phyloP scores from a whole-genome alignment of 352 stramenopile species.

The Pythium periplocum region DNA sequence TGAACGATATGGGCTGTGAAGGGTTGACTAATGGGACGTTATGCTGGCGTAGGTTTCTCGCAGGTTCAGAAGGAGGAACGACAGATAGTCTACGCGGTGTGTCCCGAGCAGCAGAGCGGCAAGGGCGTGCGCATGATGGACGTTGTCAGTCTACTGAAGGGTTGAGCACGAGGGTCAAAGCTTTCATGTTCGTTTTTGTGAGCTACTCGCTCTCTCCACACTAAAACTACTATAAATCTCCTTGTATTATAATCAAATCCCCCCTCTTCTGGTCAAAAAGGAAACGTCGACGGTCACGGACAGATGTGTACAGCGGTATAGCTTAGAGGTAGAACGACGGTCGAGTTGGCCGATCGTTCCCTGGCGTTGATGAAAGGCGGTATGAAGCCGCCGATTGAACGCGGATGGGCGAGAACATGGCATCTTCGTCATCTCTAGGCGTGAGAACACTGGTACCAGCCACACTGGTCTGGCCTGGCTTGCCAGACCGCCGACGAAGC shows the following conservation, averaged over 20 bases:
- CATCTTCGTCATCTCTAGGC: constrained; percentile 2
- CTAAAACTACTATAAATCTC: too few relatives aligned
- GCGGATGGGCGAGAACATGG: constrained; percentile 11
- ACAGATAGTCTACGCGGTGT: constrained; percentile 19
- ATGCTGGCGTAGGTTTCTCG: constrained; percentile 16
- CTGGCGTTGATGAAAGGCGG: constrained; percentile 2
- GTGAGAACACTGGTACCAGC: neutral
- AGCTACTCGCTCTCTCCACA: too few relatives aligned
- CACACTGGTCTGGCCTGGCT: neutral
- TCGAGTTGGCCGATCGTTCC: constrained; percentile 4
- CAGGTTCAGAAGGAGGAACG: constrained; percentile 15
- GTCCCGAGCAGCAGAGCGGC: constrained; percentile 9
- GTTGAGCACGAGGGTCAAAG: too few relatives aligned
- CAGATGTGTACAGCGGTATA: too few relatives aligned
- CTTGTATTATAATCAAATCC: too few relatives aligned
- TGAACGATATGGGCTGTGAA: neutral
- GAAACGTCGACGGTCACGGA: too few relatives aligned
- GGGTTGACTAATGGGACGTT: neutral
- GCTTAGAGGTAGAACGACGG: constrained; percentile 14
- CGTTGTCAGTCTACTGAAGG: constrained; percentile 10
- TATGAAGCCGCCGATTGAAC: constrained; percentile 9
- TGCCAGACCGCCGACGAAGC: constrained; percentile 2
- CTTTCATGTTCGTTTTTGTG: too few relatives aligned
- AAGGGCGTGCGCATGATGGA: constrained; percentile 8
- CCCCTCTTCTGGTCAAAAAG: too few relatives aligned